Conservation (phyloP, 2,329 filamentous ascomycete genomes). For the Fonsecaea erecta region DNA sequence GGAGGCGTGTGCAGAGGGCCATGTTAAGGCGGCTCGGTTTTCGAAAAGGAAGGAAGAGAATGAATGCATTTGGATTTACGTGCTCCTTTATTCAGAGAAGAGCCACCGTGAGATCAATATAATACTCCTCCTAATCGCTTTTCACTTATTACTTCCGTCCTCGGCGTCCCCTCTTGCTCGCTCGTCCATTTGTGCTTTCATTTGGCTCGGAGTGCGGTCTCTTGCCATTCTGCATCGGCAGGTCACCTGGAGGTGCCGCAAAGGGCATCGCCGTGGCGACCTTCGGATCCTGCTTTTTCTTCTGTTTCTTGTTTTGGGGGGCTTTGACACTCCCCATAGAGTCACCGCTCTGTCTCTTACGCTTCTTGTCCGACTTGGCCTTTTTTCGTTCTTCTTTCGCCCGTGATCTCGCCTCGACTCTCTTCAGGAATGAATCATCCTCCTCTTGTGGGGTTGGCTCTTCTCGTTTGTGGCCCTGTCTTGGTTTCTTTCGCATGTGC, state of each 20-base stretch:
- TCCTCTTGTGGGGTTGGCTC: conserved; percentile 37
- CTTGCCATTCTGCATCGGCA: conserved; percentile 16
- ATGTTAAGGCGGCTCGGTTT: neutral
- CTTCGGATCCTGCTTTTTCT: conserved; percentile 27
- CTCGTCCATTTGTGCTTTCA: conserved; percentile 4
- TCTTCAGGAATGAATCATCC: conserved; percentile 39
- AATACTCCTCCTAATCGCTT: neutral
- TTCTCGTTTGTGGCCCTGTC: conserved; percentile 1
- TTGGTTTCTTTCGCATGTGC: conserved; percentile 38
- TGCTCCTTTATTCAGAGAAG: neutral
- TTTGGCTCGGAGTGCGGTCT: conserved; percentile 10
- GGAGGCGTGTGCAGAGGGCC: neutral
- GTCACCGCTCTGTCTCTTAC: conserved; percentile 42
- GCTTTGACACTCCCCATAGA: conserved; percentile 28
- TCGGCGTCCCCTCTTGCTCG: conserved; percentile 17
- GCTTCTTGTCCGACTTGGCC: conserved; percentile 47
- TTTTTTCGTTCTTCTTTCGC: conserved; percentile 49
- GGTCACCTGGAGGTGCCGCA: neutral
- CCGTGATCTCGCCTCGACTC: conserved; percentile 51
- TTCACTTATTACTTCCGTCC: neutral
- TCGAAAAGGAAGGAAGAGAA: too few relatives aligned
- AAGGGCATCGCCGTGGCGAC: neutral
- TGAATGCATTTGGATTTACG: neutral
- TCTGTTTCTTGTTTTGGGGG: conserved; percentile 23
- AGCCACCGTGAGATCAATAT: neutral